Conservation (phyloP, 371 early-diverging fungal species). For the Dinochytrium kinnereticum region DNA sequence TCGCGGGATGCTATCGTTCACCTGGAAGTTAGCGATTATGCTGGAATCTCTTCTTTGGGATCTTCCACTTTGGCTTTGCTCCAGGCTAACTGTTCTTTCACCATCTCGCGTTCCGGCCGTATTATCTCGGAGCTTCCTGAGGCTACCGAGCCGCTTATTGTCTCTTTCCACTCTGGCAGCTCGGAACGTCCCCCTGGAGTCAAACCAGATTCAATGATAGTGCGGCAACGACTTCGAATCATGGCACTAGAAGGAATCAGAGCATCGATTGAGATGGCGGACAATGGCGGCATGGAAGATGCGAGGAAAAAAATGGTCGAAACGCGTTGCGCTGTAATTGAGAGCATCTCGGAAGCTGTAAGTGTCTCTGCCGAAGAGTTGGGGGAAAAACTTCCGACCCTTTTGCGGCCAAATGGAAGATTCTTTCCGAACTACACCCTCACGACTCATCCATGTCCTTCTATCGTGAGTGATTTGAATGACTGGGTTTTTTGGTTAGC, state of each 20-base stretch:
- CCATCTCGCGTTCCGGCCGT: neutral
- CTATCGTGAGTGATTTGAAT: neutral
- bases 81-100: neutral
- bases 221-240: neutral
- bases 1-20: constrained; percentile 21
- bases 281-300: neutral
- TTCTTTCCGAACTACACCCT: neutral
- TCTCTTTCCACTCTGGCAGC: no score
- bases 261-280: neutral
- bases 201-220: neutral
- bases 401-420: neutral
- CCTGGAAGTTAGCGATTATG: neutral
- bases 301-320: neutral
- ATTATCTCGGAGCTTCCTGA: no score
- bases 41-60: no score
- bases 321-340: neutral
- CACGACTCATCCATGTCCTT: neutral
- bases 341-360: neutral
- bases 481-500: constrained; percentile 3
- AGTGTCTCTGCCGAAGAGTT: neutral
- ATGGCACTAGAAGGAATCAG: neutral
- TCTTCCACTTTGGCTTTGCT: neutral
- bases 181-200: no score
- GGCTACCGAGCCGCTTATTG: no score
- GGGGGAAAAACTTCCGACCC: neutral